A percentile compares a stretch with the other conserved stretches of the same genome.
Evolutionary conservation across 176 grass and related monocot species (phyloP).

Genomic region (Echinochloa phyllopogon): DNA sequence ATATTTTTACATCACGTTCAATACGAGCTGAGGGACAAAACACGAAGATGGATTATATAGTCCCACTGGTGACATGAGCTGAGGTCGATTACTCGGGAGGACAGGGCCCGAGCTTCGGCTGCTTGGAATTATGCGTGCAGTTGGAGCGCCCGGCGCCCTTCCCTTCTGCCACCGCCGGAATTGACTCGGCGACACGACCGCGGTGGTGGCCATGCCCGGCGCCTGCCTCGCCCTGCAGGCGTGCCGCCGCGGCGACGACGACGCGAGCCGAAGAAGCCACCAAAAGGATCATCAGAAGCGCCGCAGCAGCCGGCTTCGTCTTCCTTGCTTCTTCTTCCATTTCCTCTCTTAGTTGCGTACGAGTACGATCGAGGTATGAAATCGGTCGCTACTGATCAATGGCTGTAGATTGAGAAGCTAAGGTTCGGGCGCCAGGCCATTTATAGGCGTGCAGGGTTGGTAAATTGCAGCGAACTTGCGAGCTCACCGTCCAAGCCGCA

Average conservation of each 20-base stretch:
- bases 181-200: neutral
- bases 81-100: neutral
- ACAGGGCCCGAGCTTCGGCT: neutral
- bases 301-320: neutral
- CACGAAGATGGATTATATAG: neutral
- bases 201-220: neutral
- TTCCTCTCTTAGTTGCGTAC: neutral
- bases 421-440: neutral
- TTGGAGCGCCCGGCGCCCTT: neutral
- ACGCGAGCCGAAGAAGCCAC: neutral
- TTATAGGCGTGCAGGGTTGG: neutral
- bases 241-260: neutral
- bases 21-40: neutral
- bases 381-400: neutral
- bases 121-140: conserved; percentile 1
- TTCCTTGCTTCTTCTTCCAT: neutral
- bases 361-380: neutral
- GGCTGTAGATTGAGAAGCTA: neutral
- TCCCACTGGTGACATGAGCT: neutral
- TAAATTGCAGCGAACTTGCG: neutral
- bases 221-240: neutral
- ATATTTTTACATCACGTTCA: neutral
- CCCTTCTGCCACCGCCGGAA: neutral
- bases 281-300: conserved; percentile 10
- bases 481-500: neutral